phyloP scores from a whole-genome alignment of 2,329 filamentous ascomycete species.

The Parastagonospora avenae region DNA sequence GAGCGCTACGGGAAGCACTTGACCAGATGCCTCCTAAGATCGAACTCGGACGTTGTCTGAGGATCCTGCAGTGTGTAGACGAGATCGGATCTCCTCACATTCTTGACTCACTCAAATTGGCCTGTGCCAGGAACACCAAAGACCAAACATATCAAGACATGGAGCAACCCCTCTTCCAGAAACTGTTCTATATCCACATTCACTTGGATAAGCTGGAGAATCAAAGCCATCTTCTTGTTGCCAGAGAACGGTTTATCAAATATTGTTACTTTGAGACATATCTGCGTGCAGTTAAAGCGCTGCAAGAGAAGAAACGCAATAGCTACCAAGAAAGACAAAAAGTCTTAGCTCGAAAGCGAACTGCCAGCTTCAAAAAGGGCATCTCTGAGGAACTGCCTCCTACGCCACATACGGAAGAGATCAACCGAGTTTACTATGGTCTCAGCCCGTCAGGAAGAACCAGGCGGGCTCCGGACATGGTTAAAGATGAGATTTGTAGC shows the following conservation, averaged over 20 bases:
- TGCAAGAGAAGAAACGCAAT: constrained; percentile 1
- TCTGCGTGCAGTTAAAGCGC: constrained; percentile 6
- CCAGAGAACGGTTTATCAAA: constrained; percentile 8
- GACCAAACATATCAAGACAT: not conserved
- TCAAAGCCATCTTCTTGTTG: constrained; percentile 4
- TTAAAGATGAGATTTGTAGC: constrained; percentile 6
- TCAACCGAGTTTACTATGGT: constrained; percentile 1
- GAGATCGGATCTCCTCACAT: constrained; percentile 8
- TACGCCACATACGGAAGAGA: not conserved
- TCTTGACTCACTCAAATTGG: constrained; percentile 3
- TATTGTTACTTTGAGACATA: constrained; percentile 14
- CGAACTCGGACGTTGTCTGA: not conserved
- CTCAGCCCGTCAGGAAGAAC: not conserved
- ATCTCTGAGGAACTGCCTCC: not conserved
- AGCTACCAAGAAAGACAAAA: constrained; percentile 1
- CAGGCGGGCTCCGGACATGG: constrained; percentile 1
- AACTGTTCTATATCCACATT: constrained; percentile 6
- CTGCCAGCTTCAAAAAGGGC: constrained; percentile 6
- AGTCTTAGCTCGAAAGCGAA: constrained; percentile 1
- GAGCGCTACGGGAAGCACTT: not conserved
- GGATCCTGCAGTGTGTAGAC: constrained; percentile 8
- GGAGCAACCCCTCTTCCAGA: constrained; percentile 2
- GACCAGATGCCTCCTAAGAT: constrained; percentile 1
- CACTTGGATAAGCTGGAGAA: constrained; percentile 6
- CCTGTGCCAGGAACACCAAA: not conserved